phyloP scores from a whole-genome alignment of 140 eudicot genomes.

The Ambrosia hybrid region DNA sequence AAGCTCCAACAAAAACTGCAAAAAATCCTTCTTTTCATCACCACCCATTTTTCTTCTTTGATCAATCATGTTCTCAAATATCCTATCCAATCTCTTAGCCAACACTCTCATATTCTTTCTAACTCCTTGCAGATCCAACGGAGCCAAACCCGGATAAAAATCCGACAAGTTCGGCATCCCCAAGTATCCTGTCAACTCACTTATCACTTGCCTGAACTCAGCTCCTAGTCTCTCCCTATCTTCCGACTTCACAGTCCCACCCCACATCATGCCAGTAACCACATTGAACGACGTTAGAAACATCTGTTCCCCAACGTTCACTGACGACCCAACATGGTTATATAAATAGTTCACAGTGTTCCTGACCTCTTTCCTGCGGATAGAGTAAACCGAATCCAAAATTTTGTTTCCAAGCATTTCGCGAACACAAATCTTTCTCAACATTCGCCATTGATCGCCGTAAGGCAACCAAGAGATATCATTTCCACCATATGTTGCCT shows the following conservation, averaged over 20 bases:
- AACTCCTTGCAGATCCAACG: conserved; percentile 29
- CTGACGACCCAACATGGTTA: conserved; percentile 33
- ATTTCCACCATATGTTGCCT: conserved; percentile 48
- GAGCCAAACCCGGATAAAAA: conserved; percentile 43
- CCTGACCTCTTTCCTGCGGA: conserved; percentile 30
- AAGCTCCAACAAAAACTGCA: conserved; percentile 46
- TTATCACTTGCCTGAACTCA: conserved; percentile 23
- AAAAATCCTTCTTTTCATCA: conserved; percentile 38
- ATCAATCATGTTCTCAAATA: conserved; percentile 42
- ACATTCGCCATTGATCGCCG: conserved; percentile 69
- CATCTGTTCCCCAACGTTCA: conserved; percentile 42
- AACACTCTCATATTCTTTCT: conserved; percentile 27
- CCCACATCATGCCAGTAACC: conserved; percentile 56
- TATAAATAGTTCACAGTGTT: conserved; percentile 32
- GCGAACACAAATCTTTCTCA: conserved; percentile 63
- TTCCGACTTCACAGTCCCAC: conserved; percentile 40
- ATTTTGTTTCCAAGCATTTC: conserved; percentile 60
- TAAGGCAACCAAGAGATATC: conserved; percentile 65
- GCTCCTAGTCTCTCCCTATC: conserved; percentile 22
- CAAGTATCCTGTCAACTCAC: conserved; percentile 26
- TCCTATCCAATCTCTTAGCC: conserved; percentile 31
- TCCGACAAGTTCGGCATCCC: conserved; percentile 46
- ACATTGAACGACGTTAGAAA: conserved; percentile 40
- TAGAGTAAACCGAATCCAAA: conserved; percentile 38
- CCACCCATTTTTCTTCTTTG: conserved; percentile 34